Percentiles rank a stretch among this genome's conserved stretches.
Evolutionary conservation across 1,139 yeast genomes (phyloP).

Genomic region (Geotrichum histeridarum): DNA sequence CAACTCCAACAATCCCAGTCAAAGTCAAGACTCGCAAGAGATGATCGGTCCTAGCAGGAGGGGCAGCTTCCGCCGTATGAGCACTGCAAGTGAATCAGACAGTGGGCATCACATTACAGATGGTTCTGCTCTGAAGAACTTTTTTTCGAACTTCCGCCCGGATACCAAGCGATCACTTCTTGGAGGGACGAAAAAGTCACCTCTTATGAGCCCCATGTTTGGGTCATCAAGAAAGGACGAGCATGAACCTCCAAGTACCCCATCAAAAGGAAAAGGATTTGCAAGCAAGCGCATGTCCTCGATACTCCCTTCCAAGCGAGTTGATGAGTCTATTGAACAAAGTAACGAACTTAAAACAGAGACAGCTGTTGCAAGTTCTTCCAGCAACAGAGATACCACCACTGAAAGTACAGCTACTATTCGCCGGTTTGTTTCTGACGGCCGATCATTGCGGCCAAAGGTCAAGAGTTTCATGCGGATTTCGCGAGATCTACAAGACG

Average conservation of each 20-base stretch:
- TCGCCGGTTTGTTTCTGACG: conserved; percentile 23
- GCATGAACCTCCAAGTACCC: background rate
- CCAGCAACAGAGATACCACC: background rate
- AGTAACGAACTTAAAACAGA: background rate
- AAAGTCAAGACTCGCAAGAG: background rate
- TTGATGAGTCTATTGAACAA: background rate
- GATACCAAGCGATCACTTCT: conserved; percentile 2
- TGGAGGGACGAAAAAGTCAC: background rate
- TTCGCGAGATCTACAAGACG: conserved; percentile 34
- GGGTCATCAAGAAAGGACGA: background rate
- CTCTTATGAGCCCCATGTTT: conserved; percentile 1
- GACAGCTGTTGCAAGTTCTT: no score
- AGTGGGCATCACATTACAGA: background rate
- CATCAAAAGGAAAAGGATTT: background rate
- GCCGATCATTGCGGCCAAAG: conserved; percentile 32
- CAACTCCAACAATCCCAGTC: background rate
- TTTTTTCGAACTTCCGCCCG: conserved; percentile 3
- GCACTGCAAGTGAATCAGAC: conserved; percentile 1
- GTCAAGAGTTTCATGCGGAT: conserved; percentile 33
- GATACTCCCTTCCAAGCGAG: background rate
- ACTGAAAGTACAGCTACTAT: conserved; percentile 15
- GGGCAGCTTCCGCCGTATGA: background rate
- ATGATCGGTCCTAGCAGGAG: background rate
- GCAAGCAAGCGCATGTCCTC: background rate
- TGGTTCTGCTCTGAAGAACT: conserved; percentile 3